These are phyloP conservation scores for Diaporthe aspalathi DNA, from an alignment of 2,329 filamentous ascomycete species.

Conservation along the genomic window DNA sequence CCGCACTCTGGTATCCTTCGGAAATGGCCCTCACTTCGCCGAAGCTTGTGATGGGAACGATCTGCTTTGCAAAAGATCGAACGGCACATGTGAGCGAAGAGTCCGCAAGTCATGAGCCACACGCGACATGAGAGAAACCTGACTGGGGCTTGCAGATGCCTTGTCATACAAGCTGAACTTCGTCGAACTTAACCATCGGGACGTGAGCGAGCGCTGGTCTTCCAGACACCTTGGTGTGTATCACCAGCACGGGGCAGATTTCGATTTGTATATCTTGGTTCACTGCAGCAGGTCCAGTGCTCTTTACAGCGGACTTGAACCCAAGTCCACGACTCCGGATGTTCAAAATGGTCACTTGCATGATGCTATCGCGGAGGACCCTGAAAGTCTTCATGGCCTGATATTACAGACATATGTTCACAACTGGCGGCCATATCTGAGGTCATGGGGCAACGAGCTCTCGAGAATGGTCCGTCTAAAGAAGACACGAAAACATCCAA, in stretches of 20 bases:
- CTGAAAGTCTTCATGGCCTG: constrained; percentile 29
- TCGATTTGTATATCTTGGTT: constrained; percentile 34
- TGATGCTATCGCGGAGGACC: neutral
- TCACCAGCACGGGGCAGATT: constrained; percentile 32
- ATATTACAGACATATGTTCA: constrained; percentile 35
- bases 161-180: constrained; percentile 40
- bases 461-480: constrained; percentile 21
- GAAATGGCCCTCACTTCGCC: constrained; percentile 35
- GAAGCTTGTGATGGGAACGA: constrained; percentile 39
- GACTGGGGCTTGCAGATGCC: neutral
- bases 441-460: constrained; percentile 32
- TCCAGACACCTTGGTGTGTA: constrained; percentile 39
- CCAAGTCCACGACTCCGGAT: neutral
- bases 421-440: constrained; percentile 39
- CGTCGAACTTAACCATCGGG: constrained; percentile 34
- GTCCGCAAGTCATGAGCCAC: neutral
- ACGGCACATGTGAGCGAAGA: constrained; percentile 20
- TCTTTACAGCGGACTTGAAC: neutral
- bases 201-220: constrained; percentile 33
- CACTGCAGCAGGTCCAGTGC: constrained; percentile 35
- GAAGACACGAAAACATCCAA: neutral
- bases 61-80: neutral
- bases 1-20: constrained; percentile 35
- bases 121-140: neutral
- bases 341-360: neutral